A percentile compares a stretch with the other conserved stretches of the same genome.
phyloP scores from a whole-genome alignment of 768 basidiomycete genomes.

The Steccherinum ochraceum region DNA sequence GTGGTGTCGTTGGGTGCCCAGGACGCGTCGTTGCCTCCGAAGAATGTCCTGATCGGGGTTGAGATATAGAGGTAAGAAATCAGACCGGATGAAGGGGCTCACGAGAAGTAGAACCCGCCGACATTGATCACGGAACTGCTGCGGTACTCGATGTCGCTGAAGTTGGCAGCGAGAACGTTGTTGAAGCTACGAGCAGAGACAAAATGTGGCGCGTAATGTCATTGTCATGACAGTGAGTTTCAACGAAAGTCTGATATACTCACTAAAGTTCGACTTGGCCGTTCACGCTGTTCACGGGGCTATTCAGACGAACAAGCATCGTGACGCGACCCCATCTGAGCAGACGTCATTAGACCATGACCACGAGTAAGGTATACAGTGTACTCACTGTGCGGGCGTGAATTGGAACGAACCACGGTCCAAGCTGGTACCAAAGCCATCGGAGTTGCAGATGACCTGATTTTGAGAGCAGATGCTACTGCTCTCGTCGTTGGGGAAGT shows the following conservation, averaged over 20 bases:
- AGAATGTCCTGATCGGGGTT: conserved; percentile 57
- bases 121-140: conserved; percentile 42
- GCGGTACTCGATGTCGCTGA: conserved; percentile 61
- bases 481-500: conserved; percentile 56
- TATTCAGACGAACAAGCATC: conserved; percentile 75
- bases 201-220: no score
- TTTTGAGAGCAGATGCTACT: conserved; percentile 44
- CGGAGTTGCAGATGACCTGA: conserved; percentile 59
- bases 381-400: conserved; percentile 51
- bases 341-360: background rate
- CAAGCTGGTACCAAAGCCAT: conserved; percentile 70
- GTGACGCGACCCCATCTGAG: conserved; percentile 64
- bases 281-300: conserved; percentile 61
- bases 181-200: conserved; percentile 56
- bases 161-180: conserved; percentile 53
- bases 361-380: background rate
- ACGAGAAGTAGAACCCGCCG: conserved; percentile 79
- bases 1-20: conserved; percentile 69
- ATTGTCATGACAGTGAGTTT: background rate
- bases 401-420: conserved; percentile 63
- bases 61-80: conserved; percentile 4
- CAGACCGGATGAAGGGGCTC: conserved; percentile 18
- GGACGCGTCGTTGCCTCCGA: conserved; percentile 65
- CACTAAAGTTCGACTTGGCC: conserved; percentile 68
- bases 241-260: no score